Evolutionary conservation across 2,329 filamentous ascomycete species (phyloP), one percentile per base, ranked within the genome.

Genomic region (Lachnellula willkommii): DNA sequence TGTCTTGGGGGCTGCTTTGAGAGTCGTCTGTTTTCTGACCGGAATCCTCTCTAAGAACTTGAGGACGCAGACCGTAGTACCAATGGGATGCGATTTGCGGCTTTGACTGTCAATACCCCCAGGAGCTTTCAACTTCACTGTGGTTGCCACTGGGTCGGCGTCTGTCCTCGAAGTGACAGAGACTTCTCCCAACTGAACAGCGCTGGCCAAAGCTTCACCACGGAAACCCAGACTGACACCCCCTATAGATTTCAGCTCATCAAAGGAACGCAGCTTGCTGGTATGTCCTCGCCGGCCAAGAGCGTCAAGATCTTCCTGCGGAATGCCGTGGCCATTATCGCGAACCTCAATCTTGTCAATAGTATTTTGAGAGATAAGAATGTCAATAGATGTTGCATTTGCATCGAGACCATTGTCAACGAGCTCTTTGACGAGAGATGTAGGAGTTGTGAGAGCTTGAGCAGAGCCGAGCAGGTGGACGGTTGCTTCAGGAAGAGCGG

Each of bases 401-500:
- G 88, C 86, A 69, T 93, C 88, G 20, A 92, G 78, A 45, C 87
- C 79, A 69, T 93, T 92, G 63, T 92, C 89, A 35, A 92, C 70
- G 4, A 92, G 81, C 70, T 92, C 89, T 67, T 92, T 92, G 63
- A 90, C 79, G 2, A 89, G 72, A 11, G 80, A 79, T 12, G 76
- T 72, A 0, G 88, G 79, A 7, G 81, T 80, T 5, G 79, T 75
- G 50, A 91, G 77, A 47, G 79, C 76, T 62, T 84, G 76, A 2
- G 81, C 76, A 7, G 87, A 83, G 37, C 83, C 79, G 6, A 92
- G 74, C 11, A 81, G 77, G 47, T 78, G 77, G 22, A 79, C 73
- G 14, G 79, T 77, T 3, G 74, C 70, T 39, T 73, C 64, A 2
- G 81, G 72, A 7, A 87, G 73, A 22, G 74, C 67, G 54, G 69